phyloP scores from a whole-genome alignment of 345 rosid genomes.

The Noccaea bulbosa region DNA sequence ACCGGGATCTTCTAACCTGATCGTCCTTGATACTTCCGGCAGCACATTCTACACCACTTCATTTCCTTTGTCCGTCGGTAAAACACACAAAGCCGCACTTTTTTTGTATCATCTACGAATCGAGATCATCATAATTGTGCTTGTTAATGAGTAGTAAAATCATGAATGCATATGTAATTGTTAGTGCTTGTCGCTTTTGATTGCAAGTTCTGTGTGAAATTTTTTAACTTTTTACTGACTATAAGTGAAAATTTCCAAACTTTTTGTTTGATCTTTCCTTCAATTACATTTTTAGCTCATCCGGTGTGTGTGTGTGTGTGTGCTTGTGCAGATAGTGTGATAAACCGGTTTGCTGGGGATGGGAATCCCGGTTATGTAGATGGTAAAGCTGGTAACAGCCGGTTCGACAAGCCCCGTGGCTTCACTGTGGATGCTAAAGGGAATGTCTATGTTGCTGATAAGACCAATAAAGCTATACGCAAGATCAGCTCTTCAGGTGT shows the following conservation, averaged over 20 bases:
- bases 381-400: constrained; percentile 56
- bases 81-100: neutral
- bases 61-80: constrained; percentile 58
- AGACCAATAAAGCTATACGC: constrained; percentile 55
- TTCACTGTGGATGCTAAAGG: constrained; percentile 66
- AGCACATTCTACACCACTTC: constrained; percentile 59
- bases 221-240: constrained; percentile 11
- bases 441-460: constrained; percentile 74
- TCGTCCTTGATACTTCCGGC: constrained; percentile 52
- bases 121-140: neutral
- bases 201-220: constrained; percentile 14
- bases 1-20: constrained; percentile 55
- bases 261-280: neutral
- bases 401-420: constrained; percentile 54
- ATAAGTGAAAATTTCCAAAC: neutral
- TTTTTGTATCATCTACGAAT: neutral
- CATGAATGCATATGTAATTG: neutral
- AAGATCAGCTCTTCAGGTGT: constrained; percentile 66
- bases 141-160: neutral
- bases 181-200: constrained; percentile 5
- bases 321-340: constrained; percentile 48
- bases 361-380: constrained; percentile 49
- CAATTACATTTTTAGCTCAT: neutral
- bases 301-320: neutral
- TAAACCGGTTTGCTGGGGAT: constrained; percentile 56